Base-by-base conservation (phyloP, 306 rosid species). In the Pueraria montana region DNA sequence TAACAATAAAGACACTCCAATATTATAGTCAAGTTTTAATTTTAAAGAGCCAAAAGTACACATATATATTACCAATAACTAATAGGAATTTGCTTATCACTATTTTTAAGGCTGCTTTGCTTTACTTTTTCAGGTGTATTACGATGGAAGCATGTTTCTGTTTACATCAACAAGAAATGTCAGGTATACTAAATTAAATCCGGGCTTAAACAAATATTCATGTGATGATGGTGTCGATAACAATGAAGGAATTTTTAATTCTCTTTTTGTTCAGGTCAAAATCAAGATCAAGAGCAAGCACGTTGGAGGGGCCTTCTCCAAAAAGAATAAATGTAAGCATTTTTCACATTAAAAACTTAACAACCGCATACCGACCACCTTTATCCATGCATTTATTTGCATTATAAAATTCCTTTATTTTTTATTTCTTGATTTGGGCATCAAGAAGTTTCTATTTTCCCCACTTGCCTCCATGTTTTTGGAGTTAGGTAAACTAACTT, bases 271-370 rank as follows among this genome's bases (percentile, higher is more conserved):
- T 84, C 86, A 92, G 97, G 94, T 92, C 75, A 83, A 87, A 34
- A 79, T 91, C 75, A 88, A 91, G 82, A 74, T 90, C 46, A 94
- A 91, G 82, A 93, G 94, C 86, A 92, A 92, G 77, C 91, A 92
- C n/a, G 93, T 94, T 32, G 98, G 91, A 74, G 98, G 97, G 52
- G 88, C 97, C 56, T 94, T 94, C 90, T 90, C 98, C 82, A 92
- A 94, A 88, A 94, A 89, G 81, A 85, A 90, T 80, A 92, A 94
- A 90, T 86, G 98, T 92, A 74, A 83, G 93, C 74, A 49, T 69
- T 17, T 61, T 79, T 58, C 65, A 48, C 2, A 23, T 12, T 13
- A 14, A 80, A 69, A 48, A 32, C 17, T 6, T 5, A 56, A 7
- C 68, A 62, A 13, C 11, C 42, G 21, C 65, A 2, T 24, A 10